phyloP scores from a whole-genome alignment of 345 rosid species.

The Sapria himalayana region DNA sequence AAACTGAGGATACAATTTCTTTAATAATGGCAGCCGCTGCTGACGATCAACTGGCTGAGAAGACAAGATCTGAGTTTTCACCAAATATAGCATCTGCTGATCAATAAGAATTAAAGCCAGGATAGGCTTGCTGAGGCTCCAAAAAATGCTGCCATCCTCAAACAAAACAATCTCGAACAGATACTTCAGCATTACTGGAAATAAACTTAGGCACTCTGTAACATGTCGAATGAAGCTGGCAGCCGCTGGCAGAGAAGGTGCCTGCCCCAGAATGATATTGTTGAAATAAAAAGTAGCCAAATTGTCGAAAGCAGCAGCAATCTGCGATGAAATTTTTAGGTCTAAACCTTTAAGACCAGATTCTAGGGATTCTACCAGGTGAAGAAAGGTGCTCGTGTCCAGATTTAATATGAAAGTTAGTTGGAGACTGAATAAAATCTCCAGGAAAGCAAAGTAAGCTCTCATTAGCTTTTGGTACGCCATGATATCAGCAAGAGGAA shows the following conservation, averaged over 20 bases:
- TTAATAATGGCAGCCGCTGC: too few relatives aligned
- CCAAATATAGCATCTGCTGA: too few relatives aligned
- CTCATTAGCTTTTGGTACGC: not conserved
- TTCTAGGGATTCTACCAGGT: slow-evolving; percentile 2
- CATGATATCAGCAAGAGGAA: slow-evolving; percentile 6
- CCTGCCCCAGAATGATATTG: not conserved
- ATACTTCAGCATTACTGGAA: slow-evolving; percentile 2
- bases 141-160: slow-evolving; percentile 1
- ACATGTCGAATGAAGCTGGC: not conserved
- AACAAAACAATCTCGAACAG: not conserved
- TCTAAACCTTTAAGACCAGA: slow-evolving; percentile 2
- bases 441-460: slow-evolving; percentile 2
- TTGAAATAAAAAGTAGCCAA: slow-evolving; percentile 5
- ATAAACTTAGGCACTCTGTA: not conserved
- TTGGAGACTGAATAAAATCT: not conserved
- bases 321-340: slow-evolving; percentile 1
- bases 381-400: not conserved
- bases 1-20: too few relatives aligned
- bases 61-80: too few relatives aligned
- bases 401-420: slow-evolving; percentile 1
- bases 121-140: slow-evolving; percentile 3
- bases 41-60: too few relatives aligned
- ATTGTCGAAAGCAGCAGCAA: not conserved
- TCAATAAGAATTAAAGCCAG: not conserved
- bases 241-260: slow-evolving; percentile 2